Base-by-base conservation (phyloP, 805 yeast genomes). In the Hanseniaspora lachancei region DNA sequence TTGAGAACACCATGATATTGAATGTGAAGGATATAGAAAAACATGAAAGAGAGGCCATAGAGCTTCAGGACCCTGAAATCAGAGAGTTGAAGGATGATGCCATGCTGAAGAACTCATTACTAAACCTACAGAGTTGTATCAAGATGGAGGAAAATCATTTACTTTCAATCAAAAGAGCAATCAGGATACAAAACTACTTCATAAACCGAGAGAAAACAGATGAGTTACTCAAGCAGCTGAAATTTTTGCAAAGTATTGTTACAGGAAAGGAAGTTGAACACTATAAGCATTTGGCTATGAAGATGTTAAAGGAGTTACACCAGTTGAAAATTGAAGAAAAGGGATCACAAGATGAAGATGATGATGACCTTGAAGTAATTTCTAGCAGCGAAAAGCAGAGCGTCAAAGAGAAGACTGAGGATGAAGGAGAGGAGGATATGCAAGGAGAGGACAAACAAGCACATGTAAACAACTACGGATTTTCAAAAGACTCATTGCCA, bases 101-200 rank as follows among this genome's bases (percentile, higher is more conserved):
- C 2, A 27, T 53, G 35, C 29, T 53, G 13, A 23, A 53, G 21
- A 44, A 20, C 13, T 53, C 56, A 4, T 12, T 53, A 2, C 29
- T 38, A 8, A 53, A 35, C n/a, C 10, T 53, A 10, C 21, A 43
- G n/a, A 38, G 39, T 5, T 53, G 50, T 29, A 32, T 46, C 9
- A n/a, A 46, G 18, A 27, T 46, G 34, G 56, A 53, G n/a, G 50
- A 44, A 53, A 15, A 12, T 2, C 23, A 53, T 20, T 15, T 53
- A n/a, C 13, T 39, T 6, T n/a, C 21, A 20, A 53, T 46, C 16
- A 39, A 38, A 20, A 38, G 56, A 29, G 29, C 46, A 9, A 16
- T 53, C 1, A 46, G 20, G 20, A 24, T 53, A 20, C 41, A 53
- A 13, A 53, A 53, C 23, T 53, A 20, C 29, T 46, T 53, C n/a